Evolutionary conservation across 1,284 basidiomycete species (phyloP), one percentile per base, ranked within the genome.

Genomic region (Cystobasidium slooffiae): DNA sequence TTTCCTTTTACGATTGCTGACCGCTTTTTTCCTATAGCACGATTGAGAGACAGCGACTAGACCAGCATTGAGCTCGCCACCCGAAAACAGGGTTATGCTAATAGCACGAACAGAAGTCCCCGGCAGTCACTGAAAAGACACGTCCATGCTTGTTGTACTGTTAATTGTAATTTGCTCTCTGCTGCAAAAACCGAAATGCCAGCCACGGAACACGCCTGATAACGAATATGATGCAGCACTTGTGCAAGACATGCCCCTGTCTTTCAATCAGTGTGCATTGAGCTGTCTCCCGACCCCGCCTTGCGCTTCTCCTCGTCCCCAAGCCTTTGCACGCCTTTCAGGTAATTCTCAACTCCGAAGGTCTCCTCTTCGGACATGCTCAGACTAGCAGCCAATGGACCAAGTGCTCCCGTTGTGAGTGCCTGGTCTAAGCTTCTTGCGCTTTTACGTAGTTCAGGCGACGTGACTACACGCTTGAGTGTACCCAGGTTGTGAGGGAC

Each of bases 381-480:
- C 41, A 80, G 37, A 2, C 77, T 72, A 8, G 41, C n/a, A 1
- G 78, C 70, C 7, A 80, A 55, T 22, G 79, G 79, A 1, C 77
- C 78, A 0, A 78, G 72, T 4, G 78, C 78, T 10, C 79, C 79
- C 18, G 78, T 79, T 24, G 78, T 67, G 6, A 80, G 59, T 9
- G 79, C 79, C n/a, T 77, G 55, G 24, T 80, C 79, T 16, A 80
- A 56, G 18, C 56, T 37, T 9, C 65, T 68, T 18, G 77, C 59
- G 3, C 66, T 43, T 37, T 77, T 72, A 3, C 69, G 61, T 52
- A 78, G 76, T 47, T 80, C 79, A 58, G 77, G 76, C 0, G 74
- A 75, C 0, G 53, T 51, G 51, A 78, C 9, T 8, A 78, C 76
- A n/a, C 68, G 61, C 6, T 58, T 41, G 22, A 80, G 75, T 0